Evolutionary conservation across 1,284 basidiomycete species (phyloP).

Genomic region (Cystobasidium pallidum): DNA sequence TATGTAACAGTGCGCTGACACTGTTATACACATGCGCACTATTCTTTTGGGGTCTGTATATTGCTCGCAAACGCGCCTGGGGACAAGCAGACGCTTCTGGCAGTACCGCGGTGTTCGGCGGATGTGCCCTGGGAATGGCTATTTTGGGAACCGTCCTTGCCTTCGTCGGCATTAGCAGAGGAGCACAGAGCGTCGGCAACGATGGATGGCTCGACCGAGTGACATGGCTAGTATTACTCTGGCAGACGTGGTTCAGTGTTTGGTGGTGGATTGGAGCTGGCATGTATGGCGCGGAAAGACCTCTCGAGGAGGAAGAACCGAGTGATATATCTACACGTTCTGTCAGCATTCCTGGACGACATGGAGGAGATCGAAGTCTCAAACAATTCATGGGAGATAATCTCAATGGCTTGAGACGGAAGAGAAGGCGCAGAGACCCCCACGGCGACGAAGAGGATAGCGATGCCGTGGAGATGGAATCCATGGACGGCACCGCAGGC

Average conservation of each 20-base stretch:
- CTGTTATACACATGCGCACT: constrained; percentile 89
- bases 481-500: constrained; percentile 5
- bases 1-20: constrained; percentile 92
- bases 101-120: constrained; percentile 91
- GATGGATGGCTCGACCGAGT: constrained; percentile 85
- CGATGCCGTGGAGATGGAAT: constrained; percentile 36
- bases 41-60: constrained; percentile 87
- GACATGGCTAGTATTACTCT: constrained; percentile 83
- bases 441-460: constrained; percentile 16
- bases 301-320: constrained; percentile 28
- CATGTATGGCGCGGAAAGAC: constrained; percentile 65
- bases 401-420: constrained; percentile 8
- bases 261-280: constrained; percentile 84
- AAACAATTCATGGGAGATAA: constrained; percentile 20
- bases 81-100: constrained; percentile 68
- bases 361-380: constrained; percentile 21
- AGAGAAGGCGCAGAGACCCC: background rate
- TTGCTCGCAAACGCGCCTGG: constrained; percentile 92
- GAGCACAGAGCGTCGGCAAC: constrained; percentile 72
- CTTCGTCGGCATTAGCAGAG: constrained; percentile 61
- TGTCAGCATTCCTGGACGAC: constrained; percentile 5
- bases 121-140: constrained; percentile 75
- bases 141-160: constrained; percentile 78
- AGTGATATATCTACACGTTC: constrained; percentile 10
- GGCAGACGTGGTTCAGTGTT: constrained; percentile 68